Evolutionary conservation across 345 rosid genomes (phyloP).

Genomic region (Rhodamnia argentea): DNA sequence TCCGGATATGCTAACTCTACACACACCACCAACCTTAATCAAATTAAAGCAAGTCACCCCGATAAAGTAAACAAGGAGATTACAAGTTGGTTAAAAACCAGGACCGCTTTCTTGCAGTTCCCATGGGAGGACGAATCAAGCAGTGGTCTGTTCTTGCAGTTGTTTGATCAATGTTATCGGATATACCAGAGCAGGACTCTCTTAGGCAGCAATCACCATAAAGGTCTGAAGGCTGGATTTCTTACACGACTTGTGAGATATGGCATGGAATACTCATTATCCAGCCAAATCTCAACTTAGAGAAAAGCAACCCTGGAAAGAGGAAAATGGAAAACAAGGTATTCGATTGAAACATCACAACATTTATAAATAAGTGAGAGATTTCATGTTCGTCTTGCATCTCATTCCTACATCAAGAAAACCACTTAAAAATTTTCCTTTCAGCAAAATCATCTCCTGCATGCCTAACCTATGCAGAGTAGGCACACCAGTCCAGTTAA

Average conservation of each 20-base stretch:
- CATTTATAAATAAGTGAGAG: background rate
- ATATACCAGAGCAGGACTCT: background rate
- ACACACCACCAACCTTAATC: background rate
- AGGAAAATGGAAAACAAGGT: background rate
- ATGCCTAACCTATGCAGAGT: background rate
- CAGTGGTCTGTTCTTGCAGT: constrained; percentile 3
- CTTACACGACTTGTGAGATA: constrained; percentile 38
- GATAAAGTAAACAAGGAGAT: background rate
- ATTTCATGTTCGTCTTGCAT: background rate
- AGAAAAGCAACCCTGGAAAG: constrained; percentile 67
- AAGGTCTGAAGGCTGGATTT: constrained; percentile 47
- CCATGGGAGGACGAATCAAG: background rate
- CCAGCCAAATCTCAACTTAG: constrained; percentile 86
- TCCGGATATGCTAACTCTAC: too few species aligned
- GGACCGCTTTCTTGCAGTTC: background rate
- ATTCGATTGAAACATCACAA: background rate
- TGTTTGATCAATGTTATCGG: too few species aligned
- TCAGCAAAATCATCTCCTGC: background rate
- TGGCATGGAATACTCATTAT: constrained; percentile 41
- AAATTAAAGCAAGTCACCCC: too few species aligned
- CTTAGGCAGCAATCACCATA: constrained; percentile 72
- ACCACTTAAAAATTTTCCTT: background rate
- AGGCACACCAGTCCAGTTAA: background rate
- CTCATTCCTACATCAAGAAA: background rate
- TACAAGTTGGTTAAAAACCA: background rate